Conservation (phyloP, 2,329 filamentous ascomycete species). For the Taxawa tesnikishii region DNA sequence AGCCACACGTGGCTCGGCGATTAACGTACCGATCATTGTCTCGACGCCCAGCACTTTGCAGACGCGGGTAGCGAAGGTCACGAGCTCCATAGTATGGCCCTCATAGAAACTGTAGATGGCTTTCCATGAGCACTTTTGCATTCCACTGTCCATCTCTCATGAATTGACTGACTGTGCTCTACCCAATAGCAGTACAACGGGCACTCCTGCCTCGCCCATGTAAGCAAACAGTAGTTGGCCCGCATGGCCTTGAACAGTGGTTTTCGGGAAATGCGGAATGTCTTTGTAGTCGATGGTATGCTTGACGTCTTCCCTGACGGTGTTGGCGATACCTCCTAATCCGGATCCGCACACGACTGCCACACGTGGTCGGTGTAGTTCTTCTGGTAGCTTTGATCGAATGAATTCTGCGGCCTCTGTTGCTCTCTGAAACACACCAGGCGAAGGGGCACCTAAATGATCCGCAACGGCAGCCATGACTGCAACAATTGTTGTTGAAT, state of each 20-base stretch:
- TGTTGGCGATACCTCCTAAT: constrained; percentile 47
- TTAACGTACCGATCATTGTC: constrained; percentile 42
- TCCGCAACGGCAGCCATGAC: constrained; percentile 9
- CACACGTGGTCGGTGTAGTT: constrained; percentile 37
- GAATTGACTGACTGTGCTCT: constrained; percentile 45
- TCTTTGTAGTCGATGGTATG: constrained; percentile 39
- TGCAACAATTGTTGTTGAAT: no score
- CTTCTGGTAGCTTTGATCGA: constrained; percentile 33
- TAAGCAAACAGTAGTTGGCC: constrained; percentile 54
- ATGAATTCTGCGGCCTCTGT: constrained; percentile 40
- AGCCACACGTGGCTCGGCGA: background rate
- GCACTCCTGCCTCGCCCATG: constrained; percentile 39
- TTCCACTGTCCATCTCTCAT: background rate
- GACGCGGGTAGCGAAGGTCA: constrained; percentile 53
- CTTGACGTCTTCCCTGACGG: constrained; percentile 38
- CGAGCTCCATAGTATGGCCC: constrained; percentile 49
- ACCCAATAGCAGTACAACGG: constrained; percentile 52
- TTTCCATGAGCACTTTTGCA: constrained; percentile 8
- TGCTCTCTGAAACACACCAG: constrained; percentile 27
- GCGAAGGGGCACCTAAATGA: background rate
- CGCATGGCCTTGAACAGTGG: constrained; percentile 45
- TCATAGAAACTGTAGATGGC: constrained; percentile 47
- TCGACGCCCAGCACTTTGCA: constrained; percentile 51
- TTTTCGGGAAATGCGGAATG: constrained; percentile 49
- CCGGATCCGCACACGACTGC: constrained; percentile 56